Conservation (phyloP, 2,329 filamentous ascomycete species). For the Orbilia oligospora region DNA sequence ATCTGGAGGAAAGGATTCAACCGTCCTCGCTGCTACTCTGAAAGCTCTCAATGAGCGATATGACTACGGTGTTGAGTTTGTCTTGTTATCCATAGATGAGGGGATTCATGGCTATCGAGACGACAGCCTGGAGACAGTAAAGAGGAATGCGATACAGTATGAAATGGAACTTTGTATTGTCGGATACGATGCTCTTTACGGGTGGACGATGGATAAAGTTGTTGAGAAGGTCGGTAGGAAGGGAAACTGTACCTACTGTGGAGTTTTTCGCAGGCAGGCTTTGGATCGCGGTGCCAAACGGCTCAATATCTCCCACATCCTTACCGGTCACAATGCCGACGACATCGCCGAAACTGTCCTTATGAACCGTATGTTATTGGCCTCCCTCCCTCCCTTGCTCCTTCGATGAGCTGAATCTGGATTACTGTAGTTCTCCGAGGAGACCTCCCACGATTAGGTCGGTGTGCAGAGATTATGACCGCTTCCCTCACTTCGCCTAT, state of each 20-base stretch:
- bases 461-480: constrained; percentile 91
- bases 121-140: constrained; percentile 95
- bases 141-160: constrained; percentile 91
- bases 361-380: constrained; percentile 77
- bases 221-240: constrained; percentile 97
- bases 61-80: constrained; percentile 85
- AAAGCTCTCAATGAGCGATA: constrained; percentile 94
- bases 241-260: constrained; percentile 98
- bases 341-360: constrained; percentile 97
- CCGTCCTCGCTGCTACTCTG: constrained; percentile 91
- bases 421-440: constrained; percentile 77
- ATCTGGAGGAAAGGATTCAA: constrained; percentile 97
- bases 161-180: constrained; percentile 92
- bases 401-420: neutral
- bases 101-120: constrained; percentile 97
- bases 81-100: constrained; percentile 93
- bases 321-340: constrained; percentile 97
- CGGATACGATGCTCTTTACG: constrained; percentile 93
- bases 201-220: constrained; percentile 99
- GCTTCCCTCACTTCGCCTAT: constrained; percentile 84
- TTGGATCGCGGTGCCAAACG: constrained; percentile 91
- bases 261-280: constrained; percentile 93
- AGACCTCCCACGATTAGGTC: constrained; percentile 86
- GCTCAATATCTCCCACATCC: constrained; percentile 89
- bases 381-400: neutral